A percentile compares a stretch with the other conserved stretches of the same genome.
phyloP scores from a whole-genome alignment of 163 green algal species.

The Prototheca wickerhamii region DNA sequence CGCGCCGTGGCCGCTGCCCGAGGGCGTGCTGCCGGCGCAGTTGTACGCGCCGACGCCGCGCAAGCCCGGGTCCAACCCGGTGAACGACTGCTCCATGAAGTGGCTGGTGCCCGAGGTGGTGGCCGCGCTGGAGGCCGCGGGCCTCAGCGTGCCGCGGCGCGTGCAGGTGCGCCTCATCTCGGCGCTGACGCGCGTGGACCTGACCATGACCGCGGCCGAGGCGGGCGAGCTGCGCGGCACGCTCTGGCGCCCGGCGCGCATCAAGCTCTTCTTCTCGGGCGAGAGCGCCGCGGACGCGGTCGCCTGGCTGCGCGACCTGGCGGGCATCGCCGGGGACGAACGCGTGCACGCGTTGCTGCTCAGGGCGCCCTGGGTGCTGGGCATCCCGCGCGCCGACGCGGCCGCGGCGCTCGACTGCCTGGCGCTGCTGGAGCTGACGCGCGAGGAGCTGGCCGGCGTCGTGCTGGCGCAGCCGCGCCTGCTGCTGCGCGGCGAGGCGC shows the following conservation, averaged over 20 bases:
- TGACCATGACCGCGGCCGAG: not conserved
- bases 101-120: not conserved
- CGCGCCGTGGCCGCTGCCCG: too few species aligned
- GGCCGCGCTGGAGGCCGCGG: not conserved
- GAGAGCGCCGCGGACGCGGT: not conserved
- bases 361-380: constrained; percentile 6
- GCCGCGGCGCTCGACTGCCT: not conserved
- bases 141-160: not conserved
- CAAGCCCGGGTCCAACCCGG: not conserved
- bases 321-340: not conserved
- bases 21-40: not conserved
- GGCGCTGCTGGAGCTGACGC: constrained; percentile 8
- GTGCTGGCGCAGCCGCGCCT: constrained; percentile 8
- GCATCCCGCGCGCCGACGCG: not conserved
- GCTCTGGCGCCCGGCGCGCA: not conserved
- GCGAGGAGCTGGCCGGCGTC: not conserved
- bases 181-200: not conserved
- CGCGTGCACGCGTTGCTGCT: not conserved
- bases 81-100: not conserved
- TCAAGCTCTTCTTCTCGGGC: not conserved
- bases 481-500: constrained; percentile 5
- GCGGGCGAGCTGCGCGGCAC: not conserved
- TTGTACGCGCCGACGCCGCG: too few species aligned
- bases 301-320: not conserved
- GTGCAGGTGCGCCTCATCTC: not conserved